Conservation (phyloP, 768 basidiomycete species). For the Rossbeevera mucosa region DNA sequence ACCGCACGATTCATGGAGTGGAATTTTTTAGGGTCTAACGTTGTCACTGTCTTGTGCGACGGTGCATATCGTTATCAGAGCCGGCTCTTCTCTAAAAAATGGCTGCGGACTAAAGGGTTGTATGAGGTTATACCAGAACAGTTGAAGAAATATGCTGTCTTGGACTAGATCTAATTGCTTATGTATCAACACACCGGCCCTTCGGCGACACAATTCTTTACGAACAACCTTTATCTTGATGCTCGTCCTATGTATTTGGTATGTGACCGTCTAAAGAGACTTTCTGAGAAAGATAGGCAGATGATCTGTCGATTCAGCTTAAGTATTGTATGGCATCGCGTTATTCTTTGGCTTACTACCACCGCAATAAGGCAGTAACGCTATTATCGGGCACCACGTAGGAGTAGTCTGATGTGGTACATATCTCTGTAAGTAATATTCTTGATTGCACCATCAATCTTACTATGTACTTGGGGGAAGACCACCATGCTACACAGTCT, state of each 20-base stretch:
- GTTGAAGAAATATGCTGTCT: constrained; percentile 84
- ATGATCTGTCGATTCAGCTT: constrained; percentile 2
- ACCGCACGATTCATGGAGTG: neutral
- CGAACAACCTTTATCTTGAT: no score
- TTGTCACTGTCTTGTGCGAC: constrained; percentile 90
- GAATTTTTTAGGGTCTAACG: constrained; percentile 55
- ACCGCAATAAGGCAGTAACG: no score
- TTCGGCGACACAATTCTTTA: neutral
- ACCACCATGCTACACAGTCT: no score
- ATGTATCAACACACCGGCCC: neutral
- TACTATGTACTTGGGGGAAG: no score
- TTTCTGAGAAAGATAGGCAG: no score
- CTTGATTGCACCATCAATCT: no score
- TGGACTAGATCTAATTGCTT: constrained; percentile 47
- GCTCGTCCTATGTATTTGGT: neutral
- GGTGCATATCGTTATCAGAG: constrained; percentile 98
- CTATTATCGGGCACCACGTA: no score
- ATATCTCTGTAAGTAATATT: no score
- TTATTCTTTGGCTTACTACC: no score
- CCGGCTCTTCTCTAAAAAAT: constrained; percentile 88
- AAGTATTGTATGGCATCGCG: neutral
- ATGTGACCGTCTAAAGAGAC: neutral
- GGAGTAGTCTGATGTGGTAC: no score
- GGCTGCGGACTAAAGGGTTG: constrained; percentile 81
- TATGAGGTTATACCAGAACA: constrained; percentile 74